phyloP scores from a whole-genome alignment of 1,284 basidiomycete genomes.

The Ustilago cynodontis region DNA sequence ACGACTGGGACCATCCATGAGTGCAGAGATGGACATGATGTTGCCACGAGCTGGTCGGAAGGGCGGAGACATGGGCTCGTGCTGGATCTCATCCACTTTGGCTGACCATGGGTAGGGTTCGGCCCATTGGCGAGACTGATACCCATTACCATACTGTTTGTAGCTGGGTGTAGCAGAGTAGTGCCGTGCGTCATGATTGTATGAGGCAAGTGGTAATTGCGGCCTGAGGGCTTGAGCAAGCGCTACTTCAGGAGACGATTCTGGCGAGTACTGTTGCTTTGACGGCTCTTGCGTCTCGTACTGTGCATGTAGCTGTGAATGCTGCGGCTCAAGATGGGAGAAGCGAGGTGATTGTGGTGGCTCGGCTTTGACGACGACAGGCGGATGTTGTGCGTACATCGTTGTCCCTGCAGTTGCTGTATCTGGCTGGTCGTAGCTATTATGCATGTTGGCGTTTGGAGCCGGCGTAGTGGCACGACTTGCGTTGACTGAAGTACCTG shows the following conservation, averaged over 20 bases:
- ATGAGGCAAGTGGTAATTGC: neutral
- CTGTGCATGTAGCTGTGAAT: neutral
- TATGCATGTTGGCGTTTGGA: neutral
- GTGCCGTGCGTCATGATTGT: neutral
- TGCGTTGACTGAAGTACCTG: neutral
- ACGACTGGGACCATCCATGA: conserved; percentile 39
- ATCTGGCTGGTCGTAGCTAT: neutral
- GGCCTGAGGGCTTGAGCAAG: conserved; percentile 31
- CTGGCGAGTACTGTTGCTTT: conserved; percentile 29
- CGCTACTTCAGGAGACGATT: conserved; percentile 46
- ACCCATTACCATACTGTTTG: conserved; percentile 2
- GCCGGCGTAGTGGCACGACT: conserved; percentile 16
- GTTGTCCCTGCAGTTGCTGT: neutral
- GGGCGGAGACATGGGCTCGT: conserved; percentile 37
- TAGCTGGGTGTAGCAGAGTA: neutral
- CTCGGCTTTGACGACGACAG: conserved; percentile 27
- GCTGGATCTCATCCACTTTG: conserved; percentile 17
- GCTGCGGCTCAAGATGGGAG: conserved; percentile 3
- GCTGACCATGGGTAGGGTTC: conserved; percentile 9
- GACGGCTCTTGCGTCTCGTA: neutral
- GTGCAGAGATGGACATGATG: conserved; percentile 55
- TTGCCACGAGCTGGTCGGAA: conserved; percentile 38
- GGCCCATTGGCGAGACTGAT: neutral
- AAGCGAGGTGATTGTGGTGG: conserved; percentile 28
- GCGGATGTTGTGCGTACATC: neutral